Evolutionary conservation across 169 alveolate species (phyloP).

Genomic region (Cryptosporidium ubiquitum): DNA sequence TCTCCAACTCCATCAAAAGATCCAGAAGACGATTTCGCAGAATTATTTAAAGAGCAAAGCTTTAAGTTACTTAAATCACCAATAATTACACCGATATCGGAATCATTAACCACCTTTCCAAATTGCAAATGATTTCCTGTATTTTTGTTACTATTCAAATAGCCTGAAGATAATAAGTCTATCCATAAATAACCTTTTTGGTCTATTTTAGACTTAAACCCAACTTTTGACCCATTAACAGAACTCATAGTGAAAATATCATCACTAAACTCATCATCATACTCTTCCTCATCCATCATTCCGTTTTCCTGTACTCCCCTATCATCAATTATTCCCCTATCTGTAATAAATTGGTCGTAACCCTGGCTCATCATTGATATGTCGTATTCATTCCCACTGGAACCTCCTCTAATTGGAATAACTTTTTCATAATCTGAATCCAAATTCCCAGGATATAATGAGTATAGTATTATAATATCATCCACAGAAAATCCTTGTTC

Average conservation of each 20-base stretch:
- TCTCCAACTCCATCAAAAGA: background rate
- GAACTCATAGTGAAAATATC: background rate
- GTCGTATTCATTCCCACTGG: conserved; percentile 27
- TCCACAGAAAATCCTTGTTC: conserved; percentile 68
- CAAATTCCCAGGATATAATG: conserved; percentile 75
- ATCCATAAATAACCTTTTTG: conserved; percentile 36
- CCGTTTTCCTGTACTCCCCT: background rate
- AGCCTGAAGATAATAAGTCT: conserved; percentile 13
- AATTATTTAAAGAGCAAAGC: background rate
- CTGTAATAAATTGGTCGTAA: background rate
- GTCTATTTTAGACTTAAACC: background rate
- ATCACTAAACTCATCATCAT: conserved; percentile 35
- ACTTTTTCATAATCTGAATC: conserved; percentile 77
- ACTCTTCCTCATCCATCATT: conserved; percentile 22
- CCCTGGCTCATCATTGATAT: conserved; percentile 26
- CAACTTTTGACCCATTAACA: no score
- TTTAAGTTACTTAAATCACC: conserved; percentile 14
- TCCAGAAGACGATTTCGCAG: background rate
- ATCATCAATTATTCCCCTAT: background rate
- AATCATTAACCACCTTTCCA: background rate
- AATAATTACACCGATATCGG: conserved; percentile 13
- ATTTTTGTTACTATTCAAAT: background rate
- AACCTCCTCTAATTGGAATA: conserved; percentile 64
- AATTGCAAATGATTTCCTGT: background rate
- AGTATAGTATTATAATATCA: conserved; percentile 73